phyloP scores from a whole-genome alignment of 2,329 filamentous ascomycete species.

The Penicillium hesseltinei region DNA sequence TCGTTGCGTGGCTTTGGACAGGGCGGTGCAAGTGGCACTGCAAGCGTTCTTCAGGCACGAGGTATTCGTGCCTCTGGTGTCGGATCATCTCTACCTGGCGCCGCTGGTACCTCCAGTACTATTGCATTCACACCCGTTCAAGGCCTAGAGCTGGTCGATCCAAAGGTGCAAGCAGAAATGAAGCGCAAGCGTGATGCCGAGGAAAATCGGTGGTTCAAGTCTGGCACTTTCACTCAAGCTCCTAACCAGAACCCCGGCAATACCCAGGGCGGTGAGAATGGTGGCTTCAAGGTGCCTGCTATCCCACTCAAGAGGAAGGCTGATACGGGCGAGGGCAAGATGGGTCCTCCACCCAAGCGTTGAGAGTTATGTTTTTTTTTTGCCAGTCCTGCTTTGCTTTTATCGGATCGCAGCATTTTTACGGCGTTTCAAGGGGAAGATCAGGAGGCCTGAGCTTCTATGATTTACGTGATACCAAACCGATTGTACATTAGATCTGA shows the following conservation, averaged over 20 bases:
- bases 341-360: constrained; percentile 43
- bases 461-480: constrained; percentile 21
- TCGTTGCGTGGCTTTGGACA: constrained; percentile 77
- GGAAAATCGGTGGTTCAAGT: constrained; percentile 94
- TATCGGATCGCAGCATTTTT: constrained; percentile 17
- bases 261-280: constrained; percentile 46
- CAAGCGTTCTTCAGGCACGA: constrained; percentile 70
- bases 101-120: constrained; percentile 74
- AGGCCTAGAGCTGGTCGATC: constrained; percentile 91
- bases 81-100: constrained; percentile 64
- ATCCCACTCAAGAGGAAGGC: constrained; percentile 72
- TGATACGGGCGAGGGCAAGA: constrained; percentile 62
- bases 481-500: constrained; percentile 11
- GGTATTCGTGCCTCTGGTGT: constrained; percentile 81
- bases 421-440: constrained; percentile 18
- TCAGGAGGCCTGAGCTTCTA: constrained; percentile 10
- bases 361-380: constrained; percentile 11
- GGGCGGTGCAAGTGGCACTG: constrained; percentile 57
- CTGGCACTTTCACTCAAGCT: constrained; percentile 93
- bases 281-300: constrained; percentile 78
- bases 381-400: constrained; percentile 1
- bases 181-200: constrained; percentile 89
- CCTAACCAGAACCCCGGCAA: constrained; percentile 41
- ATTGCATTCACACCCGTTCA: constrained; percentile 94
- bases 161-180: constrained; percentile 83